Conservation (phyloP, 2,329 filamentous ascomycete genomes). For the Exophiala sp. region DNA sequence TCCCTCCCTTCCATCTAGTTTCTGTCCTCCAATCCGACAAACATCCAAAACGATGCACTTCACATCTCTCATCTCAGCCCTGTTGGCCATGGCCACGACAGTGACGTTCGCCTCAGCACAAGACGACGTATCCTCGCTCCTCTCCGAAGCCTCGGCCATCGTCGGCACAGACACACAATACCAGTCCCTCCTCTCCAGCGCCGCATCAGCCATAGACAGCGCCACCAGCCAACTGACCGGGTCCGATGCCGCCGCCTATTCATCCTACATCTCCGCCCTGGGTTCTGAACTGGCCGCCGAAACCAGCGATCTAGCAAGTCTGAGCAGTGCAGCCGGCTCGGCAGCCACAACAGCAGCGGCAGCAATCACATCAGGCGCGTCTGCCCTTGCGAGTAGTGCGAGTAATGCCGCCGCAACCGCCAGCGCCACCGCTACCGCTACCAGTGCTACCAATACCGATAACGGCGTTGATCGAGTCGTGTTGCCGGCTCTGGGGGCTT, state of each 20-base stretch:
- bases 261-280: conserved; percentile 7
- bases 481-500: conserved; percentile 5
- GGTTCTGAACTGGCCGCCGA: background rate
- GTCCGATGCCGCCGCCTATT: conserved; percentile 3
- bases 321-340: background rate
- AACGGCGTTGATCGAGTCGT: conserved; percentile 11
- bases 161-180: conserved; percentile 15
- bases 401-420: background rate
- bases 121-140: conserved; percentile 16
- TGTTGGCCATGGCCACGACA: conserved; percentile 1
- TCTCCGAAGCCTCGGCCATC: conserved; percentile 11
- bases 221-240: conserved; percentile 9
- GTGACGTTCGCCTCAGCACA: conserved; percentile 2
- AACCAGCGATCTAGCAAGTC: conserved; percentile 3
- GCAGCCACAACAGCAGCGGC: conserved; percentile 1
- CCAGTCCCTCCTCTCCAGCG: conserved; percentile 12
- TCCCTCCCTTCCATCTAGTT: background rate
- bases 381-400: background rate
- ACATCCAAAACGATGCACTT: conserved; percentile 10
- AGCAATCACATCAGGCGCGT: background rate
- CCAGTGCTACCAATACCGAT: conserved; percentile 3
- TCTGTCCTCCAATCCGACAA: background rate
- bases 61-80: conserved; percentile 7
- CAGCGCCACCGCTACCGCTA: background rate
- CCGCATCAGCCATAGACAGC: conserved; percentile 8